These are phyloP conservation scores for Triadica sebifera DNA, from an alignment of 345 rosid species.

Conservation along the genomic window DNA sequence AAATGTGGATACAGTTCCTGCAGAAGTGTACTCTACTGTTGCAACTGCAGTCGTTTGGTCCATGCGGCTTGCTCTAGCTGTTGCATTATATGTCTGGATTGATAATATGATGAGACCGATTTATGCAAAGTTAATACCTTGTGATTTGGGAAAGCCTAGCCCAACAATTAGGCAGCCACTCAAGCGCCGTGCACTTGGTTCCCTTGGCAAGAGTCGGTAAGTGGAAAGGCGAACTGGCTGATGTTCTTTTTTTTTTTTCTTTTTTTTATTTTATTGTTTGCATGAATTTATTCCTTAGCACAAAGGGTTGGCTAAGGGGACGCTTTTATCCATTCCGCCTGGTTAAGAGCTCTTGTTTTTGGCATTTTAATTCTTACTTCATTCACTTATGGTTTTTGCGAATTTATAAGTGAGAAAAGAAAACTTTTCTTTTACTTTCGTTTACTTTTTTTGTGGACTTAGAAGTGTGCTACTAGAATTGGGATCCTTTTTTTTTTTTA, in stretches of 20 bases:
- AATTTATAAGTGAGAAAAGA: background rate
- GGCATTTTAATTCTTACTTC: background rate
- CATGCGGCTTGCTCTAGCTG: constrained; percentile 78
- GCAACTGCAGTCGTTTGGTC: constrained; percentile 92
- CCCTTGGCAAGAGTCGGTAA: constrained; percentile 90
- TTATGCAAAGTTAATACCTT: constrained; percentile 85
- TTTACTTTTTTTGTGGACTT: background rate
- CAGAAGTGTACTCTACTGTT: constrained; percentile 76
- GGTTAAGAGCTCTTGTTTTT: background rate
- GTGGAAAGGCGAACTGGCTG: constrained; percentile 21
- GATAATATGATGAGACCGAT: constrained; percentile 79
- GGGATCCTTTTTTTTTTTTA: background rate
- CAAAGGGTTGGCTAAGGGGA: background rate
- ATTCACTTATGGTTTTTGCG: background rate
- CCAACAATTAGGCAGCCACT: constrained; percentile 55
- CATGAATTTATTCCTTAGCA: background rate
- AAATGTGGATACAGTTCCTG: constrained; percentile 72
- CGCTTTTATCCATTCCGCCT: constrained; percentile 2
- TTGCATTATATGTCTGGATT: constrained; percentile 73
- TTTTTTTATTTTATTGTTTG: background rate
- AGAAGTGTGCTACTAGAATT: background rate
- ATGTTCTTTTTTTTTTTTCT: background rate
- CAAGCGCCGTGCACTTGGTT: constrained; percentile 77
- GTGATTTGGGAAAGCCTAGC: constrained; percentile 78
- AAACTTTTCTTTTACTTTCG: background rate